These are phyloP conservation scores for Ambrosia hybrid DNA, from an alignment of 140 eudicot genomes.

Conservation along the genomic window DNA sequence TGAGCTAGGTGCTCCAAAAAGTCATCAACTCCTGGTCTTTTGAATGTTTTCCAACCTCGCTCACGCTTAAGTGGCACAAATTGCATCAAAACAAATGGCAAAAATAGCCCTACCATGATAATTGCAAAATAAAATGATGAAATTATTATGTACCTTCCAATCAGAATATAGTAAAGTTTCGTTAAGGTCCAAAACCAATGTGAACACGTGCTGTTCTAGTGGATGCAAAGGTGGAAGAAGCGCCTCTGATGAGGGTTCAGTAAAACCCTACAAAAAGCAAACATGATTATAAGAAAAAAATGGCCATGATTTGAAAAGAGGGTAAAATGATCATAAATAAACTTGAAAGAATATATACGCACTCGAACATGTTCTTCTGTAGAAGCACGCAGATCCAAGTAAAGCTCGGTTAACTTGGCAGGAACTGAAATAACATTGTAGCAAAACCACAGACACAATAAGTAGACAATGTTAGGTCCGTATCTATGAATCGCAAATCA, in stretches of 20 bases:
- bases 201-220: constrained; percentile 67
- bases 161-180: constrained; percentile 91
- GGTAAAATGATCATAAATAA: not conserved
- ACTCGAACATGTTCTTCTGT: constrained; percentile 84
- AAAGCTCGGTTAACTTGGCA: constrained; percentile 71
- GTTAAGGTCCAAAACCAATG: constrained; percentile 81
- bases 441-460: constrained; percentile 19
- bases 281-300: not conserved
- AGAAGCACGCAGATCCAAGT: constrained; percentile 70
- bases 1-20: constrained; percentile 83
- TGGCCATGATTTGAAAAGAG: not conserved
- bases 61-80: constrained; percentile 60
- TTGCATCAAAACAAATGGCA: constrained; percentile 16
- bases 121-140: constrained; percentile 16
- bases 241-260: constrained; percentile 83
- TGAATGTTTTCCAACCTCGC: constrained; percentile 96
- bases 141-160: constrained; percentile 62
- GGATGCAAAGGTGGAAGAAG: constrained; percentile 94
- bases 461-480: not conserved
- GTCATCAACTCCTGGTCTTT: constrained; percentile 92
- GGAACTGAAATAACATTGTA: constrained; percentile 50
- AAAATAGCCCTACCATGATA: constrained; percentile 7
- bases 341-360: constrained; percentile 24
- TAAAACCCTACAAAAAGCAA: constrained; percentile 59
- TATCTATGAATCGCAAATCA: not conserved